Percentiles rank a stretch among this genome's conserved stretches.
Conservation (phyloP, 2,329 filamentous ascomycete genomes). For the Hypoxylon sp. region DNA sequence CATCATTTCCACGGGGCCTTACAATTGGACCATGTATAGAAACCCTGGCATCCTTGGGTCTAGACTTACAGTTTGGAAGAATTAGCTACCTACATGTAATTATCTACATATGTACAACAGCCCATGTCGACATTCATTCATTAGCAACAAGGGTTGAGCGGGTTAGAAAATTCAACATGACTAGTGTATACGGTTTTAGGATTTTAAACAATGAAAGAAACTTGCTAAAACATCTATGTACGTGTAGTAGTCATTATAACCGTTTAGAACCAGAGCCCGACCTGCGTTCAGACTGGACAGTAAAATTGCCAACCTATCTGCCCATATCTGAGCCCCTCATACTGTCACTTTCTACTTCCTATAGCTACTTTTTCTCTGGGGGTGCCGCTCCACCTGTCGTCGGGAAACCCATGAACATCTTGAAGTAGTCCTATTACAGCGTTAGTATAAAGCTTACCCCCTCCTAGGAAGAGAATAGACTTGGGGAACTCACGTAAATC, state of each 20-base stretch:
- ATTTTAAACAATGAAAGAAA: background rate
- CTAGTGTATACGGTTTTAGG: background rate
- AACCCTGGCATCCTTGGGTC: background rate
- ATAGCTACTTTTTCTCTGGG: constrained; percentile 63
- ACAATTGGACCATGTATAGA: background rate
- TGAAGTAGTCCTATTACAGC: constrained; percentile 78
- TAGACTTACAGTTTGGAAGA: background rate
- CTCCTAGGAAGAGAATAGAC: background rate
- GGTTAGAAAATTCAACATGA: background rate
- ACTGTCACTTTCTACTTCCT: background rate
- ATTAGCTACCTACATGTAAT: background rate
- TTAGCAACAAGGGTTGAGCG: background rate
- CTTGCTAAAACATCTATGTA: constrained; percentile 24
- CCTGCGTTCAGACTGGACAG: constrained; percentile 6
- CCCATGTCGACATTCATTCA: background rate
- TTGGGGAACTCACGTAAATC: constrained; percentile 77
- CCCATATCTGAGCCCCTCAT: background rate
- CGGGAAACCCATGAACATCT: constrained; percentile 89
- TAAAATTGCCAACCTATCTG: constrained; percentile 9
- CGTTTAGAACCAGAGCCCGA: constrained; percentile 12
- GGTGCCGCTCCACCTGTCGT: constrained; percentile 80
- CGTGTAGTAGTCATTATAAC: constrained; percentile 14
- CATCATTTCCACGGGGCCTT: background rate
- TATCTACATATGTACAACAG: background rate
- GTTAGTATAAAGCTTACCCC: constrained; percentile 35